Evolutionary conservation across 345 rosid genomes (phyloP).

Genomic region (Aurinia saxatilis): DNA sequence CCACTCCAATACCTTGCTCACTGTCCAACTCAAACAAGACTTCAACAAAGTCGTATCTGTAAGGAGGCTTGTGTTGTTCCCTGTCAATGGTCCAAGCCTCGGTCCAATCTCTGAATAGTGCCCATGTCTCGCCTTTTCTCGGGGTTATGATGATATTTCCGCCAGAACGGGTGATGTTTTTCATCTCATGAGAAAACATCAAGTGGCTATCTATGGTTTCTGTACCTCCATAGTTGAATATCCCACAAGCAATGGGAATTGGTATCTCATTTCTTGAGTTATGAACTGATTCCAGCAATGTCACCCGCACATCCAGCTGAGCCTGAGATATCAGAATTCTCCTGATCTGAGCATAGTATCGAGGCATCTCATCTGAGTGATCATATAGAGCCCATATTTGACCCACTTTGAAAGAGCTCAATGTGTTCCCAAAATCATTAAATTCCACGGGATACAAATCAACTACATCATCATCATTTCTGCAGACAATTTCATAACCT

Average conservation of each 20-base stretch:
- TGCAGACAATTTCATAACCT: slow-evolving; percentile 1
- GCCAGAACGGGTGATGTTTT: not conserved
- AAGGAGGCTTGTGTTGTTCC: slow-evolving; percentile 37
- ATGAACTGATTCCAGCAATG: slow-evolving; percentile 54
- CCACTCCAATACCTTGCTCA: slow-evolving; percentile 47
- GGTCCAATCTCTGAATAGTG: slow-evolving; percentile 64
- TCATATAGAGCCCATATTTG: slow-evolving; percentile 87
- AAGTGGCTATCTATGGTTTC: slow-evolving; percentile 22
- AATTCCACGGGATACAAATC: slow-evolving; percentile 37
- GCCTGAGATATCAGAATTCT: slow-evolving; percentile 32
- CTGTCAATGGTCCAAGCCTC: not conserved
- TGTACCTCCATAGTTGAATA: slow-evolving; percentile 30
- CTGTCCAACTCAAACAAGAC: slow-evolving; percentile 38
- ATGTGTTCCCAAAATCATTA: slow-evolving; percentile 44
- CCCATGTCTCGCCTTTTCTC: slow-evolving; percentile 79
- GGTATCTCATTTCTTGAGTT: not conserved
- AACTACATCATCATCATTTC: not conserved
- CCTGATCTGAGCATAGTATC: slow-evolving; percentile 54
- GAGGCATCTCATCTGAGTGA: slow-evolving; percentile 64
- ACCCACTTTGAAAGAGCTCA: slow-evolving; percentile 39
- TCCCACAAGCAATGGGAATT: slow-evolving; percentile 60
- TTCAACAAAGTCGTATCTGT: slow-evolving; percentile 55
- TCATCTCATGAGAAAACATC: slow-evolving; percentile 60
- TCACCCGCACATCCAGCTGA: slow-evolving; percentile 41
- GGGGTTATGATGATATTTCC: slow-evolving; percentile 36